phyloP scores from a whole-genome alignment of 139 green algal genomes.

The Tetradesmus obliquus region DNA sequence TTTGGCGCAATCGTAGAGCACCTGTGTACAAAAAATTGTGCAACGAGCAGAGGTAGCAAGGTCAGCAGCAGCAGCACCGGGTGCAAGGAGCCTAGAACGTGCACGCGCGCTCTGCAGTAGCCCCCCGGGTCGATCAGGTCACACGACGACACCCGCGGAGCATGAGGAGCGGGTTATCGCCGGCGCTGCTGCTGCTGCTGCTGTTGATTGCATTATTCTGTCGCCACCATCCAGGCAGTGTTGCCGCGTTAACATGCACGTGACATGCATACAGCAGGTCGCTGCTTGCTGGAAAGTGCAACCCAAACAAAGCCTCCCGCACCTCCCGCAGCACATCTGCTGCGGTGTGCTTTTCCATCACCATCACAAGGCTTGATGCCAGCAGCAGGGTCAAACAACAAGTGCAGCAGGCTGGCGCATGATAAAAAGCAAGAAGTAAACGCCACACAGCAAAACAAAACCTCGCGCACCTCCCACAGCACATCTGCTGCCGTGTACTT shows the following conservation, averaged over 20 bases:
- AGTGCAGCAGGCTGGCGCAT: too few species aligned
- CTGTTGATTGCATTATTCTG: too few species aligned
- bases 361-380: too few species aligned
- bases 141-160: neutral
- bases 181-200: too few species aligned
- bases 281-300: too few species aligned
- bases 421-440: too few species aligned
- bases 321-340: slow-evolving; percentile 86
- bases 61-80: neutral
- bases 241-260: too few species aligned
- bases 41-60: neutral
- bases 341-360: too few species aligned
- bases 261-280: neutral
- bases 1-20: too few species aligned
- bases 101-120: neutral
- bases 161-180: neutral
- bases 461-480: slow-evolving; percentile 72
- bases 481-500: slow-evolving; percentile 89
- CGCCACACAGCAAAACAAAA: too few species aligned
- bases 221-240: too few species aligned
- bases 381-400: too few species aligned
- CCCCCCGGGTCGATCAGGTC: neutral
- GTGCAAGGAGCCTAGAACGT: neutral
- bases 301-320: neutral
- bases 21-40: neutral